Conservation (phyloP, 768 basidiomycete species). For the Naganishia friedmannii region DNA sequence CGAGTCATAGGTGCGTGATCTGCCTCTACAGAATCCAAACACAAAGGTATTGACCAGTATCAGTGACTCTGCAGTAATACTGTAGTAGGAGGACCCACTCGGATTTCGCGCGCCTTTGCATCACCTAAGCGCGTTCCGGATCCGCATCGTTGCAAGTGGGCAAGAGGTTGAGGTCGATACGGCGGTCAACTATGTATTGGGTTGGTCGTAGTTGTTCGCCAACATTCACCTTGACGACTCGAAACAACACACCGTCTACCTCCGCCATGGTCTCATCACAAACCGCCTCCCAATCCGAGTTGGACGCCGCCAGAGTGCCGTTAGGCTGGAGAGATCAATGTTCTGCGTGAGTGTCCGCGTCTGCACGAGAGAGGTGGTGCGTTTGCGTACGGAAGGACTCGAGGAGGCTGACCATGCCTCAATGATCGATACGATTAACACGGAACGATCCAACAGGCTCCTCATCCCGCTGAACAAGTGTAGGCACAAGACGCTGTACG, state of each 20-base stretch:
- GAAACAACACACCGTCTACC: not conserved
- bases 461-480: constrained; percentile 84
- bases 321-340: constrained; percentile 84
- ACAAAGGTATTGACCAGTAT: no score
- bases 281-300: constrained; percentile 76
- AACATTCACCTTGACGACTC: no score
- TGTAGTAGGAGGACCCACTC: no score
- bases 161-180: no score
- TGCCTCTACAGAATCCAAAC: no score
- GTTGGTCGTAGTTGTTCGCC: no score
- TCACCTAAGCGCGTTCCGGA: not conserved
- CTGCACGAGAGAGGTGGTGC: not conserved
- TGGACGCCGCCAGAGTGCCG: constrained; percentile 72
- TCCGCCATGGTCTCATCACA: constrained; percentile 65
- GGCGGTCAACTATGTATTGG: no score
- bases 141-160: not conserved
- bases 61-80: no score
- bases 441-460: constrained; percentile 58
- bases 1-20: no score
- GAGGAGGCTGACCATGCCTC: not conserved
- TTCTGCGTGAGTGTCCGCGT: constrained; percentile 66
- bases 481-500: constrained; percentile 69
- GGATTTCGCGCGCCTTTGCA: not conserved
- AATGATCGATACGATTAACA: not conserved
- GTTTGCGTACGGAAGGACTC: not conserved